Evolutionary conservation across 768 basidiomycete species (phyloP).

Genomic region (Tricholoma saponaceum): DNA sequence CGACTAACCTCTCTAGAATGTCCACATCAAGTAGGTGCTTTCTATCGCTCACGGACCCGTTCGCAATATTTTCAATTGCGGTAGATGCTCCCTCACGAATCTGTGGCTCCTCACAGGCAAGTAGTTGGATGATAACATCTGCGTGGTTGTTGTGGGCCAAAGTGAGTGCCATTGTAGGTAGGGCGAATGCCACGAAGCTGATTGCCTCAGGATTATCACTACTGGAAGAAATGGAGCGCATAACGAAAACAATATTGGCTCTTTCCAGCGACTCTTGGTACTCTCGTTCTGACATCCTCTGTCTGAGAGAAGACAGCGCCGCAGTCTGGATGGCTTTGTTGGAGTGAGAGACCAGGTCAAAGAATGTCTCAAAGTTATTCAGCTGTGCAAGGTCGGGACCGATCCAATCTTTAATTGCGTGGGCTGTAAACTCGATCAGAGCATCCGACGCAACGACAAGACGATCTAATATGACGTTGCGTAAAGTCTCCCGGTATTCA

Average conservation of each 20-base stretch:
- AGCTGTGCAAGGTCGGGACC: slow-evolving; percentile 16
- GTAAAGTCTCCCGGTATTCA: slow-evolving; percentile 11
- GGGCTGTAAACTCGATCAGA: slow-evolving; percentile 10
- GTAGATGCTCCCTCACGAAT: slow-evolving; percentile 11
- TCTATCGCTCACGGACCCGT: slow-evolving; percentile 8
- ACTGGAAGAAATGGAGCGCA: slow-evolving; percentile 8
- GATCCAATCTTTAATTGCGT: slow-evolving; percentile 16
- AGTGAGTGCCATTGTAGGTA: slow-evolving; percentile 10
- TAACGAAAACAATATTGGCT: slow-evolving; percentile 9
- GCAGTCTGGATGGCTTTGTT: slow-evolving; percentile 12
- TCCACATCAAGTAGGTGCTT: slow-evolving; percentile 10
- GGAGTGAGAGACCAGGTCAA: slow-evolving; percentile 11
- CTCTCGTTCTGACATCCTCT: slow-evolving; percentile 7
- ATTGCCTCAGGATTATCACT: slow-evolving; percentile 14
- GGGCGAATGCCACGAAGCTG: slow-evolving; percentile 11
- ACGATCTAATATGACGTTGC: slow-evolving; percentile 10
- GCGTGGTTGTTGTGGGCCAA: slow-evolving; percentile 12
- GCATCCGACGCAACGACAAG: slow-evolving; percentile 11
- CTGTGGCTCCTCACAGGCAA: slow-evolving; percentile 9
- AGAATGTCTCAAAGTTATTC: slow-evolving; percentile 11
- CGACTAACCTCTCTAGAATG: slow-evolving; percentile 9
- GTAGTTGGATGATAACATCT: slow-evolving; percentile 6
- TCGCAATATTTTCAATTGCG: slow-evolving; percentile 14
- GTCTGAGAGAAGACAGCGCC: slow-evolving; percentile 10
- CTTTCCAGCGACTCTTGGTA: slow-evolving; percentile 15